Percentiles rank a stretch among this genome's conserved stretches.
Evolutionary conservation across 441 rosid genomes (phyloP).

Genomic region (Syzygium syzygioides): DNA sequence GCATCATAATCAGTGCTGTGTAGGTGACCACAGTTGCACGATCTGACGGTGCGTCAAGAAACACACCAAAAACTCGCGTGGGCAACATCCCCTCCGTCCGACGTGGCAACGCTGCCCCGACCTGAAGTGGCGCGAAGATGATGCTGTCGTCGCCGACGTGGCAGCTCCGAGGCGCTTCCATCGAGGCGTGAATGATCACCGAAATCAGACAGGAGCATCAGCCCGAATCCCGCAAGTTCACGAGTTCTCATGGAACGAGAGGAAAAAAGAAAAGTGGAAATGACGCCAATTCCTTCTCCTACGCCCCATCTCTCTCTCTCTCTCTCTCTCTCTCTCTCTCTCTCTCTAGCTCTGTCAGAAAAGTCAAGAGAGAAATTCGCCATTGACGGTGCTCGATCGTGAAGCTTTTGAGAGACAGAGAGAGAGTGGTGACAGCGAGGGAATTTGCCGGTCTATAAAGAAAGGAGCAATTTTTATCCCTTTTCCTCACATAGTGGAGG

Average conservation of each 20-base stretch:
- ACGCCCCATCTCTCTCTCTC: not conserved
- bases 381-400: not conserved
- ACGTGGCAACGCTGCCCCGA: not conserved
- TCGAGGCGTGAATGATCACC: not conserved
- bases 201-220: not conserved
- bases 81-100: not conserved
- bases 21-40: not conserved
- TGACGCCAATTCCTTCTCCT: not conserved
- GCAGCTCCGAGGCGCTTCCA: not conserved
- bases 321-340: not conserved
- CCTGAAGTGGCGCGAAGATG: not conserved
- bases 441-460: not conserved
- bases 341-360: not conserved
- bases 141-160: constrained; percentile 1
- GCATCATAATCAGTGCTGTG: no score
- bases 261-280: not conserved
- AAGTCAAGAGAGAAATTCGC: not conserved
- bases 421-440: not conserved
- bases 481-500: not conserved
- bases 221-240: not conserved
- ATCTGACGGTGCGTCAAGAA: not conserved
- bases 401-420: not conserved
- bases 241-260: not conserved
- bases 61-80: not conserved
- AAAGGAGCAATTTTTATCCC: not conserved